Percentiles rank a stretch among this genome's conserved stretches.
Evolutionary conservation across 768 basidiomycete genomes (phyloP).

Genomic region (Hemileccinum rubropunctum): DNA sequence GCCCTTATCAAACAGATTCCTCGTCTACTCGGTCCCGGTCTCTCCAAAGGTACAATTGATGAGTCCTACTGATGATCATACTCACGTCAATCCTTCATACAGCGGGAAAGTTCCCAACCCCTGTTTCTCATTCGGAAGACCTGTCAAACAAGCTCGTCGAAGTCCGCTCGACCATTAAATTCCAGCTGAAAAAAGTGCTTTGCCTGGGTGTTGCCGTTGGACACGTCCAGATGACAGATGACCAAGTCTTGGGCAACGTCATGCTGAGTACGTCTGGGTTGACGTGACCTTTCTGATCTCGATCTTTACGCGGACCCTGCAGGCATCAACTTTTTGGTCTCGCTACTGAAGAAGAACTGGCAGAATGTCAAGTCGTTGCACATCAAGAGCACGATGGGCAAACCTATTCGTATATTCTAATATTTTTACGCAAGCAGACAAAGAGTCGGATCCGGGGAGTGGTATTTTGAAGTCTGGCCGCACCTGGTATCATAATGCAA

Average conservation of each 20-base stretch:
- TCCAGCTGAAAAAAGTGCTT: conserved; percentile 99
- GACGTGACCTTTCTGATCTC: not conserved
- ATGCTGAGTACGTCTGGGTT: conserved; percentile 75
- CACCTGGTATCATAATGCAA: conserved; percentile 63
- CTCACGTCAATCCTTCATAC: not conserved
- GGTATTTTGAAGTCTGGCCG: conserved; percentile 16
- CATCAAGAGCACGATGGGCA: conserved; percentile 99
- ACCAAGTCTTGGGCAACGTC: conserved; percentile 95
- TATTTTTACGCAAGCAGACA: too few species aligned
- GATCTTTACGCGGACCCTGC: conserved; percentile 6
- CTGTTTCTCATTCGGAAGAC: conserved; percentile 91
- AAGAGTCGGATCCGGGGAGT: conserved; percentile 27
- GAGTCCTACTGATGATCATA: not conserved
- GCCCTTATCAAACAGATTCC: conserved; percentile 99
- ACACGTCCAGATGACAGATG: conserved; percentile 95
- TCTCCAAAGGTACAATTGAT: conserved; percentile 80
- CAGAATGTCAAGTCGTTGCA: conserved; percentile 99
- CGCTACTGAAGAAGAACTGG: conserved; percentile 99
- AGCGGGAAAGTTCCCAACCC: conserved; percentile 99
- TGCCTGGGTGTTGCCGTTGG: conserved; percentile 99
- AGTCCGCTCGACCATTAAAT: conserved; percentile 99
- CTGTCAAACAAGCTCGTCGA: conserved; percentile 86
- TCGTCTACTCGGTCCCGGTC: conserved; percentile 98
- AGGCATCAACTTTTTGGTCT: conserved; percentile 99
- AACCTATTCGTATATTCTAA: conserved; percentile 90